Evolutionary conservation across 495 filamentous ascomycete species (phyloP).

Genomic region (Tuber aestivum): DNA sequence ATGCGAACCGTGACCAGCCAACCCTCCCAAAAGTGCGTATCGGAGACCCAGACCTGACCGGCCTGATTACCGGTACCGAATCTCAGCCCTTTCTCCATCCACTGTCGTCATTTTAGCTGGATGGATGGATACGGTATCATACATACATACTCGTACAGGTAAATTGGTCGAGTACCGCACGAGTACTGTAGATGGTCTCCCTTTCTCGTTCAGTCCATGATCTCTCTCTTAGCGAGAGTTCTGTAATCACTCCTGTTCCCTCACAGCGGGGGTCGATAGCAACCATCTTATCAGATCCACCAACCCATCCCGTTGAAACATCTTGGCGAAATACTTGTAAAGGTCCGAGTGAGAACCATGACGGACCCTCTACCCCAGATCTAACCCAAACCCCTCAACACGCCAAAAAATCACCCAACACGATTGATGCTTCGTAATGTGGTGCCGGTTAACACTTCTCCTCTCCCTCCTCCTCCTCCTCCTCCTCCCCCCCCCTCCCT

Average conservation of each 20-base stretch:
- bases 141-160: too few species aligned
- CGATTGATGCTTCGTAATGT: not conserved
- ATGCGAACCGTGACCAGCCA: too few species aligned
- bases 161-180: too few species aligned
- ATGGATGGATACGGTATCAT: too few species aligned
- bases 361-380: conserved; percentile 11
- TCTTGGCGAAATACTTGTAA: conserved; percentile 11
- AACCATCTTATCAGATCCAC: conserved; percentile 36
- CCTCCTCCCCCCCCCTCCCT: not conserved
- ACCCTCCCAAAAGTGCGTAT: too few species aligned
- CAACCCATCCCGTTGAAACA: conserved; percentile 6
- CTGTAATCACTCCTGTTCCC: not conserved
- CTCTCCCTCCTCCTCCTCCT: not conserved
- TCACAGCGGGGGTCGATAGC: conserved; percentile 10
- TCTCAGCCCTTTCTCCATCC: not conserved
- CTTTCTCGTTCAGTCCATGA: not conserved
- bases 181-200: too few species aligned
- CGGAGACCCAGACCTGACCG: not conserved
- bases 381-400: not conserved
- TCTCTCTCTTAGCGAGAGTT: not conserved
- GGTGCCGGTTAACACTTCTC: too few species aligned
- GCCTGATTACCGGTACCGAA: not conserved
- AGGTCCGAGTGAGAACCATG: conserved; percentile 25
- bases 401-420: not conserved
- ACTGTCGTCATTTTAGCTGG: conserved; percentile 1